Evolutionary conservation across 2,329 filamentous ascomycete species (phyloP).

Genomic region (Pseudonectria buxi): DNA sequence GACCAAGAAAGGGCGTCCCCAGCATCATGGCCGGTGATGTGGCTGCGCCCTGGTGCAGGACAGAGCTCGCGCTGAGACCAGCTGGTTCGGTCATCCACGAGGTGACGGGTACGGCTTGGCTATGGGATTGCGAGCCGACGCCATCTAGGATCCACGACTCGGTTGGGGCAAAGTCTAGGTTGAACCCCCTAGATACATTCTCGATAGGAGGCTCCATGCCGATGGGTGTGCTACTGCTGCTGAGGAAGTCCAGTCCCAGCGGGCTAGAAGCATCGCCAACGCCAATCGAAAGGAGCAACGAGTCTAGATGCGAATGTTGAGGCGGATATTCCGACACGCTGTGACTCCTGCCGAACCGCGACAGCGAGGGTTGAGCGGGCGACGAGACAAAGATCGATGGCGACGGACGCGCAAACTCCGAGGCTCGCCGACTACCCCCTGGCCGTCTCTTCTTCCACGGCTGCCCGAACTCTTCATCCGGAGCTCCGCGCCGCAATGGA

Average conservation of each 20-base stretch:
- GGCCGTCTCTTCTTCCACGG: constrained; percentile 26
- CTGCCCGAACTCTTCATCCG: constrained; percentile 16
- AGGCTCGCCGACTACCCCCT: constrained; percentile 20
- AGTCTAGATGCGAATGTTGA: constrained; percentile 17
- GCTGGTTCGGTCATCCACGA: constrained; percentile 21
- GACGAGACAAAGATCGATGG: constrained; percentile 20
- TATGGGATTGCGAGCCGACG: constrained; percentile 12
- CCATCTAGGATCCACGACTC: constrained; percentile 22
- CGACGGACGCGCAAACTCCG: constrained; percentile 24
- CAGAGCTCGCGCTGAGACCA: constrained; percentile 24
- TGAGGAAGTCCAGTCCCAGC: constrained; percentile 23
- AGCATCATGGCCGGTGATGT: constrained; percentile 21
- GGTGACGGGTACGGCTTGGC: constrained; percentile 16
- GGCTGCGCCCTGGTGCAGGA: constrained; percentile 19
- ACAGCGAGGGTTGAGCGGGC: constrained; percentile 12
- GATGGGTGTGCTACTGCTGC: constrained; percentile 16
- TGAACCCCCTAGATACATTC: constrained; percentile 14
- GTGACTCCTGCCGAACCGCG: constrained; percentile 13
- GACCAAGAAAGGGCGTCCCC: constrained; percentile 7
- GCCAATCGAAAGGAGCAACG: constrained; percentile 21
- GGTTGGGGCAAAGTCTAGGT: constrained; percentile 20
- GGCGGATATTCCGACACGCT: constrained; percentile 4
- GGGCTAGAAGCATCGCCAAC: constrained; percentile 14
- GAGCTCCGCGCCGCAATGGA: constrained; percentile 25
- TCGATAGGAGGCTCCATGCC: constrained; percentile 19